Base-by-base conservation (phyloP, 1,284 basidiomycete genomes). In the Cryptococcus sp. region DNA sequence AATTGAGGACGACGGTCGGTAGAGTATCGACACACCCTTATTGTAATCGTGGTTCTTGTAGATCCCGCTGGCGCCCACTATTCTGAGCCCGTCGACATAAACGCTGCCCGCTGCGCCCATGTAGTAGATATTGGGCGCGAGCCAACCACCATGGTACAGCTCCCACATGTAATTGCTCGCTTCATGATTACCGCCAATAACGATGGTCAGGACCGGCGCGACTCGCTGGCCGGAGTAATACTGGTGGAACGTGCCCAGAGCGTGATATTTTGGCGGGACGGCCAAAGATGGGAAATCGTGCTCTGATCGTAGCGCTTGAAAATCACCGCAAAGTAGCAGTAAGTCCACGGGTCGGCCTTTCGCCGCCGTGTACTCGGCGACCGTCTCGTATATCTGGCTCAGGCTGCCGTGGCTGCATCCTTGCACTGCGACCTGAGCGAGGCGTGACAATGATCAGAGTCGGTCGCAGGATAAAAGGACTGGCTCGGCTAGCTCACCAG, bases 101-200 rank as follows among this genome's bases (percentile, higher is more conserved):
- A 99, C 84, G 56, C 90, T 91, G 0, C 95, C 95, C 7, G 93
- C 92, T 62, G 89, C 86, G 0, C 96, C 96, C 5, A 99, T 84
- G 75, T 91, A 99, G 80, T 97, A 99, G 55, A 99, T 96, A 73
- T 96, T 95, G 1, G 91, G 91, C 0, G 96, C 96, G 16, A 98
- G 79, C 95, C 93, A 96, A 17, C 93, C 93, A 30, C 93, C 93
- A 68, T 96, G 90, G 74, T 93, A 95, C 88, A 97, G 80, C 75
- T 99, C 96, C 89, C 91, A 94, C 81, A 99, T 84, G 76, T 98
- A 97, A 72, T 93, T 96, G 55, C 91, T 94, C 4, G 93, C 93
- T 79, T 99, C 95, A 75, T 99, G 95, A 73, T 99, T 99, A 5
- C 96, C 96, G 20, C 96, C 96, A 69, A 99, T 96, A 52, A 98